Evolutionary conservation across 805 yeast species (phyloP).

Genomic region (Hanseniaspora lachancei): DNA sequence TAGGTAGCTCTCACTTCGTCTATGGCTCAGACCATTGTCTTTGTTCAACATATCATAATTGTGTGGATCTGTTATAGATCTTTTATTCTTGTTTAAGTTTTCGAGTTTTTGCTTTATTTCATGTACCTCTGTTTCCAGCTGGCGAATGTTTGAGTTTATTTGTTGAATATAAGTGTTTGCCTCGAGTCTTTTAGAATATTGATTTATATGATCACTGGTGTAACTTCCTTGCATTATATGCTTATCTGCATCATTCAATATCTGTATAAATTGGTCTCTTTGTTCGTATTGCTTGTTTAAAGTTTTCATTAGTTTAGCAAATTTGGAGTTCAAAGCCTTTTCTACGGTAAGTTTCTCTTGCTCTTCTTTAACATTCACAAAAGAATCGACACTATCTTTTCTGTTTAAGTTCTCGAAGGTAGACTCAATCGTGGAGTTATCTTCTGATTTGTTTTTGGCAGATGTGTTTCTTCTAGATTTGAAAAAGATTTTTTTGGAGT

Average conservation of each 20-base stretch:
- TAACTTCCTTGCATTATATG: slow-evolving; percentile 26
- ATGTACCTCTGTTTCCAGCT: slow-evolving; percentile 20
- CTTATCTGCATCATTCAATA: slow-evolving; percentile 21
- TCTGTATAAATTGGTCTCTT: slow-evolving; percentile 15
- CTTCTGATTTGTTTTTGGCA: not conserved
- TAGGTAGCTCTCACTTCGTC: not conserved
- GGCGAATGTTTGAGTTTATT: slow-evolving; percentile 22
- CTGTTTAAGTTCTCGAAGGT: too few species aligned
- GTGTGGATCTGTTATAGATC: not conserved
- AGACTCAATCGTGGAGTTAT: not conserved
- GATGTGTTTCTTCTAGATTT: slow-evolving; percentile 7
- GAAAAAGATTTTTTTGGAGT: not conserved
- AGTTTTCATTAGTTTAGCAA: slow-evolving; percentile 11
- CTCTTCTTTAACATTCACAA: slow-evolving; percentile 20
- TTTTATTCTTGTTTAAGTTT: not conserved
- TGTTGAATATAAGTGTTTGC: slow-evolving; percentile 26
- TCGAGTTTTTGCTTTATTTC: slow-evolving; percentile 19
- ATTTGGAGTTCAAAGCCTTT: slow-evolving; percentile 19
- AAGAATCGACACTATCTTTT: slow-evolving; percentile 15
- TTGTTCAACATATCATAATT: not conserved
- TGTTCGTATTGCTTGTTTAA: slow-evolving; percentile 14
- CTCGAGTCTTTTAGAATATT: slow-evolving; percentile 26
- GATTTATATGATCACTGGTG: slow-evolving; percentile 27
- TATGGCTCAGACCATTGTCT: not conserved
- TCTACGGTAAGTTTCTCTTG: slow-evolving; percentile 20